Percentiles rank a stretch among this genome's conserved stretches.
Conservation (phyloP, 352 stramenopile genomes). For the Pythium coloratum region DNA sequence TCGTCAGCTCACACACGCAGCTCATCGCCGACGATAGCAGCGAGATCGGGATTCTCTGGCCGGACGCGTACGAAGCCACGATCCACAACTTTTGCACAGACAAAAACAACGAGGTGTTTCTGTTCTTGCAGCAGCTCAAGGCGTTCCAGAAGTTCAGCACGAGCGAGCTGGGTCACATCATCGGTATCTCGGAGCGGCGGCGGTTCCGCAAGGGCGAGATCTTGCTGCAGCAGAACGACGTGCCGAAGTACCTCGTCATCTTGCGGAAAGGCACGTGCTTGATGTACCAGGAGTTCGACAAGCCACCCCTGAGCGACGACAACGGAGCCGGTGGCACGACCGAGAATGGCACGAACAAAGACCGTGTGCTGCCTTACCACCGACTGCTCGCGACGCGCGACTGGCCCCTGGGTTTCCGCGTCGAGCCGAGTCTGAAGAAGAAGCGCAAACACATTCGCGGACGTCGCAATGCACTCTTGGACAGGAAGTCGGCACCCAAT, state of each 20-base stretch:
- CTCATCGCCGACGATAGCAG: conserved; percentile 67
- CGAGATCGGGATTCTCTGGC: conserved; percentile 70
- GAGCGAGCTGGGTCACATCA: conserved; percentile 65
- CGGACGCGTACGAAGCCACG: conserved; percentile 49
- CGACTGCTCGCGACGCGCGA: conserved; percentile 51
- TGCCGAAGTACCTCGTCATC: conserved; percentile 50
- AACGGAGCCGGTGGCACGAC: conserved; percentile 3
- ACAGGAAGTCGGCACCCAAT: conserved; percentile 7
- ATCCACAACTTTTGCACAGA: conserved; percentile 58
- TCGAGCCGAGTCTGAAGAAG: conserved; percentile 30
- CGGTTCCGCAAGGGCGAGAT: conserved; percentile 68
- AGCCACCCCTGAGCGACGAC: conserved; percentile 32
- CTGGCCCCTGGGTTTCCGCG: conserved; percentile 67
- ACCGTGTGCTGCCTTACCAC: conserved; percentile 52
- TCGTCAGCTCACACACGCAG: conserved; percentile 43
- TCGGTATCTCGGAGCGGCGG: conserved; percentile 71
- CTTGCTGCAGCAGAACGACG: conserved; percentile 61
- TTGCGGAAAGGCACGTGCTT: conserved; percentile 66
- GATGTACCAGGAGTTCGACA: conserved; percentile 67
- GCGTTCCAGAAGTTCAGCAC: conserved; percentile 60
- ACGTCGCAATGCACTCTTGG: conserved; percentile 47
- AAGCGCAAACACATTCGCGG: conserved; percentile 45
- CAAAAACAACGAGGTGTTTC: conserved; percentile 65
- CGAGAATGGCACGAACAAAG: conserved; percentile 21
- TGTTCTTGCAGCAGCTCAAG: conserved; percentile 66